phyloP scores from a whole-genome alignment of 2,329 filamentous ascomycete species.

The Hypoxylon sp. region DNA sequence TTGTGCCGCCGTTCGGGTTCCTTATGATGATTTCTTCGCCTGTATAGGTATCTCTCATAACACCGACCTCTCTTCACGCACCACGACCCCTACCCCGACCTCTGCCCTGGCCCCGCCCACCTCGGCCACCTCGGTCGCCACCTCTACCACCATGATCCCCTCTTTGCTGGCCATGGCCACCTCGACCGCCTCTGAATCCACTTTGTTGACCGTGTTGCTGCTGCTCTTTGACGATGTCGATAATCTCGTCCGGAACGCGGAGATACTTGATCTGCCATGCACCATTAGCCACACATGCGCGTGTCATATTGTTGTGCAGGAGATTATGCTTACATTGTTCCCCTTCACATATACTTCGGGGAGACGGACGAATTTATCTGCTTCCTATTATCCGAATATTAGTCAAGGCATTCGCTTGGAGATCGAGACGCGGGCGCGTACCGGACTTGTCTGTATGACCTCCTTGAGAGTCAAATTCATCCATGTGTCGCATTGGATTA shows the following conservation, averaged over 20 bases:
- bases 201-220: constrained; percentile 82
- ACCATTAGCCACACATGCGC: constrained; percentile 43
- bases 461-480: constrained; percentile 99
- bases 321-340: constrained; percentile 82
- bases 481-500: constrained; percentile 98
- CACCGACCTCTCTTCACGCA: constrained; percentile 45
- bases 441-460: constrained; percentile 94
- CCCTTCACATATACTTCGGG: constrained; percentile 97
- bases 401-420: constrained; percentile 35
- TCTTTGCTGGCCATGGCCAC: constrained; percentile 70
- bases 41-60: neutral
- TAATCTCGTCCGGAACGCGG: constrained; percentile 94
- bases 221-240: constrained; percentile 93
- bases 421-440: constrained; percentile 56
- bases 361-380: constrained; percentile 92
- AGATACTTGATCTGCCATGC: constrained; percentile 93
- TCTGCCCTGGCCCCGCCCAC: constrained; percentile 67
- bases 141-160: constrained; percentile 72
- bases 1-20: constrained; percentile 2
- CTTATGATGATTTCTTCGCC: constrained; percentile 1
- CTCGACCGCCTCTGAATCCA: constrained; percentile 76
- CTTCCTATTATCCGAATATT: constrained; percentile 72
- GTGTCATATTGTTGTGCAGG: neutral
- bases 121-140: constrained; percentile 70
- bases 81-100: constrained; percentile 62